Evolutionary conservation across 148 eudicot species (phyloP), one percentile per base, ranked within the genome.

Genomic region (Suaeda aralocaspica): DNA sequence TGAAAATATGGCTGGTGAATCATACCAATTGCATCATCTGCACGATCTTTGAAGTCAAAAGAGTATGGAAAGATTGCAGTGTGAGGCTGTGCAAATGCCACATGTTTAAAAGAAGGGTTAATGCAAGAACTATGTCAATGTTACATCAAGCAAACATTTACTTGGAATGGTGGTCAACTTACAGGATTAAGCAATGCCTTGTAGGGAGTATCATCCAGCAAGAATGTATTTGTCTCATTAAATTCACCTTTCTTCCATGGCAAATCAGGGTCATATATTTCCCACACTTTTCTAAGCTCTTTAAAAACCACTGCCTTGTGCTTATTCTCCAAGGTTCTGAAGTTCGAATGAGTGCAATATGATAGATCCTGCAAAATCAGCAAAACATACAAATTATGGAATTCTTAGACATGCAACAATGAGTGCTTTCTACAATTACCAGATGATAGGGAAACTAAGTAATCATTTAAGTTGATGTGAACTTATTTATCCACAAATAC

Each of bases 131-230:
- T 19, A 31, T 36, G 41, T 42, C 5, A 19, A 4, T 3, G 15
- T 68, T 36, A 18, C 15, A 65, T 24, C 51, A 28, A 50, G 64
- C 28, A 59, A 66, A 59, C 16, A 57, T 39, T 49, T 21, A 52
- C 64, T 57, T 1, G 18, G 51, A 30, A 18, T 58, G 52, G 55
- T 15, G 60, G 50, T 55, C 51, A 74, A 70, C 96, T 67, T 91
- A 90, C 96, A 53, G 98, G 98, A 78, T 93, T 93, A 19, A 90
- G 85, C 74, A 93, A 78, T 55, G 98, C 98, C 79, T 93, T 93
- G 72, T 90, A 89, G n/a, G 97, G 98, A 77, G 97, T 91, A 84
- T 93, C 98, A 73, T 93, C 98, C 72, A 93, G 72, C 77, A 93
- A 77, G 55, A 93, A 69, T 16, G 98, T 93, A 78, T 93, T 88